Evolutionary conservation across 495 filamentous ascomycete species (phyloP), one percentile per base, ranked within the genome.

Genomic region (Beverwykella pulmonaria): DNA sequence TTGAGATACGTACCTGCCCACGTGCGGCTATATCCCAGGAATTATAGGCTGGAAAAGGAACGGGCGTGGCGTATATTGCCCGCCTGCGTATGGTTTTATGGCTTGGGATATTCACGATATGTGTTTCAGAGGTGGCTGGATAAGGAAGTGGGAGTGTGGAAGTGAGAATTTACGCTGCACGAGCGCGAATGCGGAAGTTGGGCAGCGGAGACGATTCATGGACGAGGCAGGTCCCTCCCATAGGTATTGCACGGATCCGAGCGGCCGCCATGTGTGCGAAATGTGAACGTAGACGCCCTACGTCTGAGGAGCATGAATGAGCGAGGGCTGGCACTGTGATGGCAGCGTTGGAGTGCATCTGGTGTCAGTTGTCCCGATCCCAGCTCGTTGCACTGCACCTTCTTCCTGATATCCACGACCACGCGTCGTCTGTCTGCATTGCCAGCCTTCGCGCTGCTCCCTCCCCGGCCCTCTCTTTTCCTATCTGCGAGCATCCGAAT

Each of bases 241-340:
- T 9, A n/a, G 9, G 39, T 44, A n/a, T 14, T 10, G 17, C 39
- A 15, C 17, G 15, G 30, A n/a, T n/a, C n/a, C 30, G 39, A 44
- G 39, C 6, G 15, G 9, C 8, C 2, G 39, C 39, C 3, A n/a
- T 2, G 15, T 10, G 39, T 44, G 39, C 17, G 39, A n/a, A 44
- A 44, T 44, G 39, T 14, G 17, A 44, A 44, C 15, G 39, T 14
- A 12, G 17, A 7, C 39, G 39, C 6, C 39, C 17, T n/a, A 12
- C 30, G 30, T 34, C 30, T 34, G 44, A 48, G 48, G 26, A 52
- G 20, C 26, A 23, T 23, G 53, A 41, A 36, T 29, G 22, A 20
- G 53, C 25, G 53, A 4, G n/a, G n/a, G n/a, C n/a, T n/a, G n/a
- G n/a, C n/a, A 23, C 14, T 41, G 53, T 57, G 53, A 57, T 41